Base-by-base conservation (phyloP, 495 filamentous ascomycete genomes). In the Articulospora tetracladia region DNA sequence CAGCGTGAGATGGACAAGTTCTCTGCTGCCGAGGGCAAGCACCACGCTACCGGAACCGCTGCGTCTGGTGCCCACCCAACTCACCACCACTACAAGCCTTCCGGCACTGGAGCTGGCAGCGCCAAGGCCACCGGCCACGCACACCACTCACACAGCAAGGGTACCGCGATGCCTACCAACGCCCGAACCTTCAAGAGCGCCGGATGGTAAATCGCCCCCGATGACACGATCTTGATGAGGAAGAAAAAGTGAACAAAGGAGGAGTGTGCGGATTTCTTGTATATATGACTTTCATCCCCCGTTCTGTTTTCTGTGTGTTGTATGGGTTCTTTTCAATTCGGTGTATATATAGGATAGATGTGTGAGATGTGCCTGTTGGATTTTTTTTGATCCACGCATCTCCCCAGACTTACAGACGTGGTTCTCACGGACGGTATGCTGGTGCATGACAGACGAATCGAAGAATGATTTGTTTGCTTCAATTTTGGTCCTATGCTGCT, bases 1-100 rank as follows among this genome's bases (percentile, higher is more conserved):
- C 49, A 39, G n/a, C 55, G 27, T 11, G 25, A 23, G 12, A 10
- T 54, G n/a, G 25, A 54, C n/a, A 32, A 56, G 53, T 56, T 56
- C 32, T 20, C 32, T 36, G 25, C 25, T 39, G 27, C 26, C 23
- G 17, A 22, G 17, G 23, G 23, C 24, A 34, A 30, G 19, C 26
- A 26, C 22, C 19, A 19, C 20, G 53, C 28, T 23, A 55, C 53
- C 8, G 53, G 28, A 28, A 34, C 30, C 15, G 30, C 30, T 34
- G 15, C 51, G 13, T 15, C 22, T 3, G 23, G 15, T 32, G 27
- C 27, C 19, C 53, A 26, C 53, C 53, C 53, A 56, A 56, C 53
- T 25, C 20, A 27, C 25, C n/a, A 53, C 53, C 34, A 56, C 34
- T 15, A 44, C 20, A 24, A 28, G 10, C 34, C 53, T 25, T 19